Base-by-base conservation (phyloP, 1,284 basidiomycete genomes). In the Vanrija sp. region DNA sequence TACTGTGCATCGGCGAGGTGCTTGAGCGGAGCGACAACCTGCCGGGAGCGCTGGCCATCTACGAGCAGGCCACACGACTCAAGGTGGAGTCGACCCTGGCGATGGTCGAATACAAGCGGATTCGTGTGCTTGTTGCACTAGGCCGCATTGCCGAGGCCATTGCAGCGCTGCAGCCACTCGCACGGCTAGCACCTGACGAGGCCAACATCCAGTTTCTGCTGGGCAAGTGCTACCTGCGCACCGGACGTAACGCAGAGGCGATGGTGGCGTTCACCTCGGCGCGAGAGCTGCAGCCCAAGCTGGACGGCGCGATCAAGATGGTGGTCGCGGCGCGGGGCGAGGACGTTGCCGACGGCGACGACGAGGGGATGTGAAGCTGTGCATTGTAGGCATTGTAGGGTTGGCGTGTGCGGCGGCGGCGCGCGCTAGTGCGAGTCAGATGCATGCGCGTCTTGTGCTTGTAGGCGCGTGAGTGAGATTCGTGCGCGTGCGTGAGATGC, bases 201-300 rank as follows among this genome's bases (percentile, higher is more conserved):
- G 88, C 91, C 56, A 94, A 95, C 77, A 88, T 97, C 51, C 85
- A 93, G 60, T 94, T 94, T 82, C 86, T 95, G 74, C 83, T 97
- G n/a, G 93, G 91, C 34, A 89, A 88, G 77, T 87, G 87, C 60
- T 94, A 93, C 72, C 83, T 89, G 47, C 80, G 89, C 61, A 77
- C 87, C 52, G 89, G 89, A 25, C 80, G 89, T 72, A 84, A 84
- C 62, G 80, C 83, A n/a, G 86, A 87, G 73, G 85, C 88, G 45
- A 87, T 89, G 53, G 84, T 87, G 58, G 83, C 87, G 76, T 85
- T 97, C 59, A 89, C 91, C 26, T 82, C 86, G 45, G 93, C 91
- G 65, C 85, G 91, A 60, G 93, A 97, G 73, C 57, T 83, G 43
- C 78, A 81, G 51, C 81, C 81, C 29, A 78, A 80, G 61, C 63